These are phyloP conservation scores for Prunus mongolica DNA, from an alignment of 306 rosid genomes.

Conservation along the genomic window DNA sequence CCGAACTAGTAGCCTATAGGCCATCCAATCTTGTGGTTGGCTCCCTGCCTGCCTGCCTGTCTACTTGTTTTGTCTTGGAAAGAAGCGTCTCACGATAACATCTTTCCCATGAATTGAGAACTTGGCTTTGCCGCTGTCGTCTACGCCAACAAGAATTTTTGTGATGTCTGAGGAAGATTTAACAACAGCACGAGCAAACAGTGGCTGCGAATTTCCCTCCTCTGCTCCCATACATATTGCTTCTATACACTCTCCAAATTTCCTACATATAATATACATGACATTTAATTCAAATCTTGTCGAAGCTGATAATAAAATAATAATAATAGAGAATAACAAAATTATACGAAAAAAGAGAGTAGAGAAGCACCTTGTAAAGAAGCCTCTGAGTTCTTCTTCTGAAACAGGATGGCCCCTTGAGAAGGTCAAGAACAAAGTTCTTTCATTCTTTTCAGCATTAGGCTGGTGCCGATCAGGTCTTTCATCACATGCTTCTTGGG, in stretches of 20 bases:
- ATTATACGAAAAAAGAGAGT: neutral
- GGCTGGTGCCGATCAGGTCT: neutral
- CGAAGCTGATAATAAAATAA: neutral
- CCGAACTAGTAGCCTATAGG: neutral
- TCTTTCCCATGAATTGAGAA: slow-evolving; percentile 5
- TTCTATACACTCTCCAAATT: slow-evolving; percentile 7
- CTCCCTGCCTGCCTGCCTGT: neutral
- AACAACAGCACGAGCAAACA: neutral
- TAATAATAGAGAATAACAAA: neutral
- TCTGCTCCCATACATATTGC: neutral
- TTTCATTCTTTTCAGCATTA: neutral
- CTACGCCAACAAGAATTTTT: slow-evolving; percentile 1
- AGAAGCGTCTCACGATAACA: neutral
- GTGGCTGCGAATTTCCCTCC: neutral
- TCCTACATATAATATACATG: neutral
- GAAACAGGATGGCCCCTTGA: neutral
- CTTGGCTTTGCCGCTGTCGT: neutral
- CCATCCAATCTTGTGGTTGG: neutral
- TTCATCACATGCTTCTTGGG: neutral
- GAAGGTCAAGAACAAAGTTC: slow-evolving; percentile 14
- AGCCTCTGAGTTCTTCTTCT: neutral
- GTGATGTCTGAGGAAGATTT: neutral
- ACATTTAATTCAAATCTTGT: neutral
- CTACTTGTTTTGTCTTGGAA: neutral
- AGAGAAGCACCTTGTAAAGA: neutral